Base-by-base conservation (phyloP, 1,284 basidiomycete species). In the Laetiporus sulphureus region DNA sequence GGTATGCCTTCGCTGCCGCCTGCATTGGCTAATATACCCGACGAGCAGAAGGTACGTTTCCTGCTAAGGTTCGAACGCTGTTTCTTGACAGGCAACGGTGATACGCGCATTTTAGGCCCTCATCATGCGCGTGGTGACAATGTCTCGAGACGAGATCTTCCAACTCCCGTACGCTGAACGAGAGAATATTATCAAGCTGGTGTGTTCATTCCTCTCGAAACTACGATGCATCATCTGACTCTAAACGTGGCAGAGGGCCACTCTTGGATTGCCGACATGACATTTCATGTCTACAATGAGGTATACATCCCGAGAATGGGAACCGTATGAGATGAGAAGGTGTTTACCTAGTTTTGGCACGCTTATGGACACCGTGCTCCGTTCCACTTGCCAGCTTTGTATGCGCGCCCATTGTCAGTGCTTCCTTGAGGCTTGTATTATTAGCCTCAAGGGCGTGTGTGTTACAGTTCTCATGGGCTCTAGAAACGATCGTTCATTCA, bases 81-180 rank as follows among this genome's bases (percentile, higher is more conserved):
- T 32, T 23, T 13, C 24, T 21, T 40, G 13, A 13, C 20, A 20
- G 15, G 33, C 10, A 15, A 13, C 5, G 15, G 25, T 29, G 5
- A 19, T 32, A 29, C 29, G 12, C 11, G 22, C 11, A 19, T 39
- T n/a, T 2, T 44, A 84, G 81, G 73, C 74, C 20, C 69, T 84
- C 56, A 77, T 86, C 19, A 68, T 83, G 65, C 73, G 74, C 35
- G 75, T 86, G 7, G 56, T 85, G 37, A 67, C 73, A 13, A 82
- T 86, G 80, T 79, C 79, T 1, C 74, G 77, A 3, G 83, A 85
- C 37, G 78, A 86, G 54, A 74, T 86, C 41, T 72, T 74, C 43
- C 63, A 64, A 52, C 61, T 85, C 21, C 74, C 80, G 4, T 75
- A 76, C 1, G 59, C 68, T 2, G 81, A 86, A 49, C 66, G 82